Evolutionary conservation across 192 early-diverging fungal species (phyloP).

Genomic region (Coemansia sp.): DNA sequence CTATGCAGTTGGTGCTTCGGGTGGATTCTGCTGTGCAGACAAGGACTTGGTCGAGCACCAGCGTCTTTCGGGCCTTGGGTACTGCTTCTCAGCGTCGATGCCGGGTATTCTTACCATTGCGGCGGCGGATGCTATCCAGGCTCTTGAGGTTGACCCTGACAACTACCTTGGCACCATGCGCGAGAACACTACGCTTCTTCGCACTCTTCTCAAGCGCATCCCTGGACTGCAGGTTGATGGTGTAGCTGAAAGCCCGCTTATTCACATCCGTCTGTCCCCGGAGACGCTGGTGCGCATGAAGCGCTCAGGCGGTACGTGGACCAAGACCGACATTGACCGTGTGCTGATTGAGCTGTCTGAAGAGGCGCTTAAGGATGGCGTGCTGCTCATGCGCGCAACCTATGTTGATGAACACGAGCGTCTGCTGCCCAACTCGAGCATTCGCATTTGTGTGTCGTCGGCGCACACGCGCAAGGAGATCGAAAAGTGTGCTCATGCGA

Average conservation of each 20-base stretch:
- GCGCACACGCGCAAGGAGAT: conserved; percentile 79
- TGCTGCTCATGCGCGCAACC: conserved; percentile 85
- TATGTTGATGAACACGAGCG: conserved; percentile 84
- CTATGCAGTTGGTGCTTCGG: conserved; percentile 74
- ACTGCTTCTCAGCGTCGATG: conserved; percentile 92
- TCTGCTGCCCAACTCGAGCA: conserved; percentile 70
- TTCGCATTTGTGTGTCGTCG: conserved; percentile 76
- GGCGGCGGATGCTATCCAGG: conserved; percentile 76
- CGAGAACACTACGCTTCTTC: conserved; percentile 66
- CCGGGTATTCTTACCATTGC: conserved; percentile 90
- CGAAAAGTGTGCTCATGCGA: conserved; percentile 76
- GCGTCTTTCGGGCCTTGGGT: conserved; percentile 84
- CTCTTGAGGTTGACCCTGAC: conserved; percentile 33
- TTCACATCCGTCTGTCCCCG: conserved; percentile 71
- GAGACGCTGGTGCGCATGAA: conserved; percentile 64
- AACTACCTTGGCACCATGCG: conserved; percentile 55
- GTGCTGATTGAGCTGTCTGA: conserved; percentile 83
- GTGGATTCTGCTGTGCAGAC: conserved; percentile 90
- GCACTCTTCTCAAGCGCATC: conserved; percentile 57
- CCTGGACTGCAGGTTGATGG: conserved; percentile 56
- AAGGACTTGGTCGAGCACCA: conserved; percentile 89
- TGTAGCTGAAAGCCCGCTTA: conserved; percentile 61
- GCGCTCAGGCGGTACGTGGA: conserved; percentile 58
- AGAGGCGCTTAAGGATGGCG: conserved; percentile 73
- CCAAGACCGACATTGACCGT: conserved; percentile 48